Evolutionary conservation across 768 basidiomycete species (phyloP).

Genomic region (Leucocoprinus birnbaumii): DNA sequence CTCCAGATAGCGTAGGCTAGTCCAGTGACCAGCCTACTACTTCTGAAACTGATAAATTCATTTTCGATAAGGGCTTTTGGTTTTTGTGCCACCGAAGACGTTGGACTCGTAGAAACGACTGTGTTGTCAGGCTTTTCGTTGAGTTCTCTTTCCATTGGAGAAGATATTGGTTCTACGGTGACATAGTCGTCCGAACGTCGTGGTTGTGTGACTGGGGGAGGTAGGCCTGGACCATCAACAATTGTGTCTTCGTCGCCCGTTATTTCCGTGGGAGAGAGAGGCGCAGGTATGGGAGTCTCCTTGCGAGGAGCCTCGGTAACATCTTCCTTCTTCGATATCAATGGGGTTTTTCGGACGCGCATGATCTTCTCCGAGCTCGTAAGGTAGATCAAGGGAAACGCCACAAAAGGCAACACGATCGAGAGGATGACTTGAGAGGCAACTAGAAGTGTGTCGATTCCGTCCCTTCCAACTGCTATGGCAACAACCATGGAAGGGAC

Average conservation of each 20-base stretch:
- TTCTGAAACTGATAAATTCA: constrained; percentile 36
- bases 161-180: not conserved
- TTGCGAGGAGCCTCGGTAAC: too few species aligned
- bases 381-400: constrained; percentile 69
- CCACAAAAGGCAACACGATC: constrained; percentile 72
- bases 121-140: not conserved
- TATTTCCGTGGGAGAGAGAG: too few species aligned
- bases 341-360: constrained; percentile 41
- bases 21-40: constrained; percentile 30
- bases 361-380: constrained; percentile 61
- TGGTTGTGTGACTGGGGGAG: not conserved
- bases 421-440: constrained; percentile 75
- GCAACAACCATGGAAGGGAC: constrained; percentile 70
- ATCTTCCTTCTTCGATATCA: too few species aligned
- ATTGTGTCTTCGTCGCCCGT: too few species aligned
- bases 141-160: not conserved
- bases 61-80: too few species aligned
- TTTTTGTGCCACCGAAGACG: too few species aligned
- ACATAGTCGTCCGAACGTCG: too few species aligned
- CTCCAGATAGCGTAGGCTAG: constrained; percentile 46
- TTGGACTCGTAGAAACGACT: too few species aligned
- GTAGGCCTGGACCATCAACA: not conserved
- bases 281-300: too few species aligned
- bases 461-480: constrained; percentile 58
- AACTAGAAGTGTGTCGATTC: constrained; percentile 68